A percentile compares a stretch with the other conserved stretches of the same genome.
phyloP scores from a whole-genome alignment of 495 filamentous ascomycete genomes.

The Daldinia grandis region DNA sequence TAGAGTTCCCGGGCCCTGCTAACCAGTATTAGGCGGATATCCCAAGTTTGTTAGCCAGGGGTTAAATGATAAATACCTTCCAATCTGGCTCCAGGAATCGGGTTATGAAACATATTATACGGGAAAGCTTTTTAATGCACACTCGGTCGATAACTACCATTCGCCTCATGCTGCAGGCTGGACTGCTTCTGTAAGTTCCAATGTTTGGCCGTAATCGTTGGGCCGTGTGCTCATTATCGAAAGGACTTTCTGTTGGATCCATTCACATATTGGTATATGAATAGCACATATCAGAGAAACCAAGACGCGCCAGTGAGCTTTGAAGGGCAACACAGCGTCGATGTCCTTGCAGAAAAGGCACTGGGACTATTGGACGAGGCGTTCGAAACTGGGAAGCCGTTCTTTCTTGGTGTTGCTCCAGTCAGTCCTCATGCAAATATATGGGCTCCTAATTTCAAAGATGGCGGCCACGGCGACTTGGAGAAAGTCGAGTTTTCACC shows the following conservation, averaged over 20 bases:
- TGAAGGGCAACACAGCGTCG: slow-evolving; percentile 65
- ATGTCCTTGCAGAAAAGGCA: slow-evolving; percentile 70
- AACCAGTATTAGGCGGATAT: slow-evolving; percentile 63
- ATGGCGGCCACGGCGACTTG: slow-evolving; percentile 41
- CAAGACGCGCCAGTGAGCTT: slow-evolving; percentile 64
- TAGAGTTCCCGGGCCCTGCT: background rate
- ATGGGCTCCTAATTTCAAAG: slow-evolving; percentile 45
- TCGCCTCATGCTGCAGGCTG: slow-evolving; percentile 65
- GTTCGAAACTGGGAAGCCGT: slow-evolving; percentile 60
- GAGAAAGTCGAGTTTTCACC: slow-evolving; percentile 52
- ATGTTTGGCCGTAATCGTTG: background rate
- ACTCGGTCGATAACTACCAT: slow-evolving; percentile 66
- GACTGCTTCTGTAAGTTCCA: slow-evolving; percentile 52
- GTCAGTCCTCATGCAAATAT: slow-evolving; percentile 71
- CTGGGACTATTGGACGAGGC: slow-evolving; percentile 71
- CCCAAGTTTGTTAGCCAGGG: slow-evolving; percentile 73
- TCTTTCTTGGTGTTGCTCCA: slow-evolving; percentile 73
- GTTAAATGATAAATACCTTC: slow-evolving; percentile 71
- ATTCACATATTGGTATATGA: slow-evolving; percentile 75
- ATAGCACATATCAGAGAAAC: slow-evolving; percentile 72
- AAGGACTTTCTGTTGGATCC: slow-evolving; percentile 75
- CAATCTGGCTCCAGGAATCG: slow-evolving; percentile 72
- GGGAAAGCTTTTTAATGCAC: slow-evolving; percentile 76
- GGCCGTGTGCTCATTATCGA: slow-evolving; percentile 5
- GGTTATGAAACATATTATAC: slow-evolving; percentile 80